phyloP scores from a whole-genome alignment of 2,329 filamentous ascomycete genomes.

The Pyricularia sp. region DNA sequence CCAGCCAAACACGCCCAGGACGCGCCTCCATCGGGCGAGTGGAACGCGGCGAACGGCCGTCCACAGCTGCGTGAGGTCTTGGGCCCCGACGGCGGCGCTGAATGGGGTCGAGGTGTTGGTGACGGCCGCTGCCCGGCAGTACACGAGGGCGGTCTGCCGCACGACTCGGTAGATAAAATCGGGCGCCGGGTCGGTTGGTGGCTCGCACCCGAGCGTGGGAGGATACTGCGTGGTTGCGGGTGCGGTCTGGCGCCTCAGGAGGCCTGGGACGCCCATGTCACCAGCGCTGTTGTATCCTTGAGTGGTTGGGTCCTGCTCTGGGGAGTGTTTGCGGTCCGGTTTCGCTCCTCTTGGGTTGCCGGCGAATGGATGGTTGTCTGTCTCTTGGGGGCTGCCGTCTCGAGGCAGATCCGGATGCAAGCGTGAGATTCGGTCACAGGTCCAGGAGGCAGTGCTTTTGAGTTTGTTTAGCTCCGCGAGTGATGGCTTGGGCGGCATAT shows the following conservation, averaged over 20 bases:
- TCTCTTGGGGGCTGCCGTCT: background rate
- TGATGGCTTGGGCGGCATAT: constrained; percentile 24
- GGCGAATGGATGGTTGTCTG: background rate
- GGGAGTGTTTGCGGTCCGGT: background rate
- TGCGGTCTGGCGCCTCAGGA: background rate
- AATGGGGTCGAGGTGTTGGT: constrained; percentile 28
- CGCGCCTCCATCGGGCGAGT: constrained; percentile 33
- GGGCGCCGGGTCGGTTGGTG: constrained; percentile 13
- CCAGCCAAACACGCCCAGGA: constrained; percentile 41
- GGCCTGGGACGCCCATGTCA: background rate
- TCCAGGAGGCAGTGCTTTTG: constrained; percentile 26
- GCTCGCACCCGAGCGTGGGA: constrained; percentile 1
- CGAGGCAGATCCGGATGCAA: constrained; percentile 14
- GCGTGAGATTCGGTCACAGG: constrained; percentile 26
- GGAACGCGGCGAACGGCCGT: constrained; percentile 35
- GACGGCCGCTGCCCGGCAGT: constrained; percentile 31
- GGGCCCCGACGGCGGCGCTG: constrained; percentile 25
- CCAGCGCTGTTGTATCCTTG: background rate
- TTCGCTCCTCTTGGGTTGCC: background rate
- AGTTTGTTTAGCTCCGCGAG: constrained; percentile 28
- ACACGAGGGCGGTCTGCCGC: constrained; percentile 35
- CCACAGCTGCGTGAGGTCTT: constrained; percentile 35
- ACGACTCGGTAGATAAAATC: constrained; percentile 38
- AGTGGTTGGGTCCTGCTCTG: background rate
- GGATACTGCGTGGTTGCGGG: background rate